A percentile compares a stretch with the other conserved stretches of the same genome.
Conservation (phyloP, 768 basidiomycete genomes). For the Steccherinum ochraceum region DNA sequence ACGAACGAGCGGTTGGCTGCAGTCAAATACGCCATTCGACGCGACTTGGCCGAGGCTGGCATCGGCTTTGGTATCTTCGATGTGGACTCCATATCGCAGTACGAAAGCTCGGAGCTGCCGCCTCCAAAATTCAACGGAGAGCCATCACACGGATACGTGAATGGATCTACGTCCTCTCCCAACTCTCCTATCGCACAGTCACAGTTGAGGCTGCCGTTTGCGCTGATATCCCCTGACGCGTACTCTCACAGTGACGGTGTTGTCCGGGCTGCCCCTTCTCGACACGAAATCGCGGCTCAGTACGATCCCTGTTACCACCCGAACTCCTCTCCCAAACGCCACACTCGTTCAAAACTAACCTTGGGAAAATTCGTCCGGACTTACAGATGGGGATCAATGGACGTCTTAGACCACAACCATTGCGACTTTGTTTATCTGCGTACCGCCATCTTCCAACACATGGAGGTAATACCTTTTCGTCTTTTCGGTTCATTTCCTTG, state of each 20-base stretch:
- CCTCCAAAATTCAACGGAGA: conserved; percentile 29
- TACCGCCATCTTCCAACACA: conserved; percentile 78
- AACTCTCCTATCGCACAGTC: conserved; percentile 56
- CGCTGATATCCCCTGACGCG: conserved; percentile 76
- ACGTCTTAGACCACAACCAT: conserved; percentile 72
- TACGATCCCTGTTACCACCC: conserved; percentile 59
- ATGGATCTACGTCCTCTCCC: conserved; percentile 44
- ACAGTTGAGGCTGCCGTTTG: conserved; percentile 70
- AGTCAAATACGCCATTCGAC: conserved; percentile 73
- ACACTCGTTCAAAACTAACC: conserved; percentile 34
- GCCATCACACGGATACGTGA: conserved; percentile 34
- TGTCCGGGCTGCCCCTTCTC: conserved; percentile 45
- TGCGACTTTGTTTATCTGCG: conserved; percentile 78
- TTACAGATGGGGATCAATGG: conserved; percentile 82
- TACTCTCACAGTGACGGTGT: conserved; percentile 85
- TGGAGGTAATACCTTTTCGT: conserved; percentile 56
- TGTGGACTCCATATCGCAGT: conserved; percentile 37
- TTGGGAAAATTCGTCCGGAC: conserved; percentile 62
- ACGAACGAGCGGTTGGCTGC: conserved; percentile 76
- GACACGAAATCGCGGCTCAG: conserved; percentile 68
- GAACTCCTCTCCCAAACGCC: conserved; percentile 19
- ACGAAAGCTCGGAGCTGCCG: conserved; percentile 23
- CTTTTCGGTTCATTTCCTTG: conserved; percentile 6
- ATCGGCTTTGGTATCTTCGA: conserved; percentile 91
- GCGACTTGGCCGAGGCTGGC: conserved; percentile 77